Evolutionary conservation across 2,329 filamentous ascomycete species (phyloP), one percentile per base, ranked within the genome.

Genomic region (Xenoacremonium recifei): DNA sequence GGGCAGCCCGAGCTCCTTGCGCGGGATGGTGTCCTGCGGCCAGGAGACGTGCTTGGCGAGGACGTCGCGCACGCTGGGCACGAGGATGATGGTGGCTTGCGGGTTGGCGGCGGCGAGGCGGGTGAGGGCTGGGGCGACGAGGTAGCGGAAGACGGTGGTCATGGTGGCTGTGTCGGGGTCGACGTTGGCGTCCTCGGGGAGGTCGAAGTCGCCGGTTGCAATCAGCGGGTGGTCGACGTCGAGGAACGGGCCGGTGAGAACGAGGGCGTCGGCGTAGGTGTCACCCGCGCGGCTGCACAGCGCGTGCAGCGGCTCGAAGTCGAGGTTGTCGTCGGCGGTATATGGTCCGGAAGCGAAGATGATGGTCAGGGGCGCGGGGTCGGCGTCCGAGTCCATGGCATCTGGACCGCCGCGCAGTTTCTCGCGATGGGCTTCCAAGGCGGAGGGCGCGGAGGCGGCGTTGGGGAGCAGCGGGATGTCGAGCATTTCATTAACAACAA

Each of bases 171-270:
- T 83, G 61, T 96, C 89, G 0, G 86, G 81, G 44, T 96, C 79
- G 57, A 85, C 62, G 60, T 72, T 71, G 43, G 79, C 78, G 37
- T 84, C 79, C 18, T 84, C 78, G 29, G 86, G 84, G 44, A 90
- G 74, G 58, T 92, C 81, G 60, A 92, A 85, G 67, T 92, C 86
- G 50, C 89, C 85, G 13, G 80, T 77, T 18, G 89, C 88, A 40
- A 99, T 79, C 19, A 95, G 73, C 0, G 93, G 92, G 62, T 99
- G 93, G 55, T 96, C 90, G 25, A 86, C 75, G 62, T 97, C 93
- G 51, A 99, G 76, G 62, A 99, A 96, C 1, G 93, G 93, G 0
- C 93, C 93, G 4, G 80, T 73, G 7, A 99, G 74, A 32, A 97
- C 77, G 20, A 99, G 69, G 3, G 81, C 80, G 62, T 99, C 93